phyloP scores from a whole-genome alignment of 805 yeast species.

The Starmera quercuum region DNA sequence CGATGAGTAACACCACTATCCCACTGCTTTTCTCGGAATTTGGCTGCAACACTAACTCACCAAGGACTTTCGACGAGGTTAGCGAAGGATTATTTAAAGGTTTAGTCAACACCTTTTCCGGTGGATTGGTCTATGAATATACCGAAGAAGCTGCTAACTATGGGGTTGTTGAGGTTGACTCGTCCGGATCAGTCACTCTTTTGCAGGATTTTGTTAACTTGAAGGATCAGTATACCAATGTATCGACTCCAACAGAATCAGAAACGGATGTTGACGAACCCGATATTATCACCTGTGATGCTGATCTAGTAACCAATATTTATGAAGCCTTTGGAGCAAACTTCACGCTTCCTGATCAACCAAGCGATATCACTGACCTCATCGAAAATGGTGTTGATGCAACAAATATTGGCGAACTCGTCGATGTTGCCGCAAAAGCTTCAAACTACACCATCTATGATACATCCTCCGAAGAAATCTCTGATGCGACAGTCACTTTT shows the following conservation, averaged over 20 bases:
- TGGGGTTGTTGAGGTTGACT: constrained; percentile 58
- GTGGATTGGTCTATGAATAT: constrained; percentile 92
- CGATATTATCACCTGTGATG: constrained; percentile 31
- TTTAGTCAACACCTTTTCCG: constrained; percentile 61
- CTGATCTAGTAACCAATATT: constrained; percentile 25
- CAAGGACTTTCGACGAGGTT: constrained; percentile 85
- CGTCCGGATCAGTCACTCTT: constrained; percentile 32
- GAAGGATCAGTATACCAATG: constrained; percentile 30
- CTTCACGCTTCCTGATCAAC: constrained; percentile 41
- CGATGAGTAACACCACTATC: constrained; percentile 49
- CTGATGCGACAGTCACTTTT: constrained; percentile 30
- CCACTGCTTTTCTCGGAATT: constrained; percentile 69
- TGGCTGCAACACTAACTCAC: constrained; percentile 74
- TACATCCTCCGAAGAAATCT: constrained; percentile 23
- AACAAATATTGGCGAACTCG: constrained; percentile 35
- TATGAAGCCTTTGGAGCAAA: constrained; percentile 37
- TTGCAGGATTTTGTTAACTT: constrained; percentile 46
- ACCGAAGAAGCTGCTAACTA: constrained; percentile 69
- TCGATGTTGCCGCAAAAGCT: constrained; percentile 27
- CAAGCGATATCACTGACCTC: constrained; percentile 33
- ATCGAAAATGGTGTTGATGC: constrained; percentile 41
- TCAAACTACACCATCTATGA: constrained; percentile 34
- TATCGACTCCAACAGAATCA: constrained; percentile 28
- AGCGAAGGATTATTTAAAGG: constrained; percentile 59
- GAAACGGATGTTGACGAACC: constrained; percentile 27